phyloP scores from a whole-genome alignment of 352 stramenopile genomes.

The Phytophthora hibernalis region DNA sequence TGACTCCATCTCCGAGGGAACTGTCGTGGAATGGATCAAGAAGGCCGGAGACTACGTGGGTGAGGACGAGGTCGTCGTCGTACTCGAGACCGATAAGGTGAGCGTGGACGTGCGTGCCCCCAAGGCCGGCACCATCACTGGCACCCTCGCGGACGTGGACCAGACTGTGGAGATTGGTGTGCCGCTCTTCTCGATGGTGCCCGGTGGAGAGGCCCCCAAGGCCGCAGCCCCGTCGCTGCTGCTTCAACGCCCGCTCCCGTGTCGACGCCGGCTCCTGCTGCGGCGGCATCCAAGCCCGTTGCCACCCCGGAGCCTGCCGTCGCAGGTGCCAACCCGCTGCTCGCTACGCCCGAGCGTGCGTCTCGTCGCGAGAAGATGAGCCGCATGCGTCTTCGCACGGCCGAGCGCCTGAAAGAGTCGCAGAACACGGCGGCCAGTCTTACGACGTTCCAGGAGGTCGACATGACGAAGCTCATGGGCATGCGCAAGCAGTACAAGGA shows the following conservation, averaged over 20 bases:
- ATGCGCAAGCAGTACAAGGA: conserved; percentile 95
- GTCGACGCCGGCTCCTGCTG: conserved; percentile 30
- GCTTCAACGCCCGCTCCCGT: conserved; percentile 21
- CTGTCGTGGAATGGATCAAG: conserved; percentile 95
- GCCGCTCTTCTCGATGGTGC: conserved; percentile 90
- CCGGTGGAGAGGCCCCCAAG: conserved; percentile 56
- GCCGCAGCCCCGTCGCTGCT: conserved; percentile 23
- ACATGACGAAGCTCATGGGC: conserved; percentile 98
- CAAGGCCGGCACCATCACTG: conserved; percentile 88
- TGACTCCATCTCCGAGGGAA: conserved; percentile 98
- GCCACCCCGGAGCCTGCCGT: conserved; percentile 28
- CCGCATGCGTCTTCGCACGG: conserved; percentile 97
- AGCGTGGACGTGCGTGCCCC: conserved; percentile 91
- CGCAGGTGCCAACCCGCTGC: conserved; percentile 51
- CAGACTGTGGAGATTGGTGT: conserved; percentile 96
- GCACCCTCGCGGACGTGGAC: conserved; percentile 94
- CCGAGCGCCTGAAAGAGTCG: conserved; percentile 97
- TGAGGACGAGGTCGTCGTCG: conserved; percentile 95
- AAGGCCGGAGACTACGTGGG: conserved; percentile 91
- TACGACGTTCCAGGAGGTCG: conserved; percentile 99
- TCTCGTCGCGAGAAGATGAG: conserved; percentile 97
- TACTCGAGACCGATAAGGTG: conserved; percentile 97
- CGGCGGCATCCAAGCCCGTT: conserved; percentile 27
- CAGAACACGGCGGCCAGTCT: conserved; percentile 99
- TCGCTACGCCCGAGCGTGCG: conserved; percentile 54